Evolutionary conservation across 352 stramenopile genomes (phyloP).

Genomic region (Globisporangium nagaii): DNA sequence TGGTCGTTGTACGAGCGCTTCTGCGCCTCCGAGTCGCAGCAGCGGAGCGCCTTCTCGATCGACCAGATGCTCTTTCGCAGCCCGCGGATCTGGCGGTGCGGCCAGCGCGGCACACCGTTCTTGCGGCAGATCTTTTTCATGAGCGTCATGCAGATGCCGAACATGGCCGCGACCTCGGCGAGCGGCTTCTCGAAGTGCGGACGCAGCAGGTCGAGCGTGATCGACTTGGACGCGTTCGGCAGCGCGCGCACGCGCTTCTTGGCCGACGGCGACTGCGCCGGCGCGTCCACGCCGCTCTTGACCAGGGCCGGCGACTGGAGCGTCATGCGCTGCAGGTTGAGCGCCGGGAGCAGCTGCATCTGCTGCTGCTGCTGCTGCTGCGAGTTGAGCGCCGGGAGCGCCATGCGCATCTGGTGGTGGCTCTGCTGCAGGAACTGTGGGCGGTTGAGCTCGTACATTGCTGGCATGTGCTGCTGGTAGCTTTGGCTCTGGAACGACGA

Average conservation of each 20-base stretch:
- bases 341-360: conserved; percentile 9
- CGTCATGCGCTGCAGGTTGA: conserved; percentile 16
- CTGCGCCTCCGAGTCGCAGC: conserved; percentile 56
- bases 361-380: conserved; percentile 11
- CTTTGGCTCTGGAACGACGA: conserved; percentile 8
- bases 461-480: conserved; percentile 1
- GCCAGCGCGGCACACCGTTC: conserved; percentile 68
- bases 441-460: neutral
- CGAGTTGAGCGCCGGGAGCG: conserved; percentile 41
- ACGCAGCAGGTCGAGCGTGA: conserved; percentile 63
- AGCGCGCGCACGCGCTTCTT: conserved; percentile 71
- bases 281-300: neutral
- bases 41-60: conserved; percentile 69
- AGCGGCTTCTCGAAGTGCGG: conserved; percentile 76
- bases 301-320: conserved; percentile 10
- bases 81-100: conserved; percentile 65
- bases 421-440: neutral
- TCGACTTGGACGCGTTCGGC: conserved; percentile 75
- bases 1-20: conserved; percentile 67
- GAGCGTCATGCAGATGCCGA: conserved; percentile 79
- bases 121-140: conserved; percentile 86
- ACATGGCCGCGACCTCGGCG: conserved; percentile 63
- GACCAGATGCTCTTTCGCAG: conserved; percentile 77
- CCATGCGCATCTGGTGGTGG: conserved; percentile 25
- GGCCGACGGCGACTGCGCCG: conserved; percentile 28